phyloP scores from a whole-genome alignment of 768 basidiomycete genomes.

The Mycena haematopus region DNA sequence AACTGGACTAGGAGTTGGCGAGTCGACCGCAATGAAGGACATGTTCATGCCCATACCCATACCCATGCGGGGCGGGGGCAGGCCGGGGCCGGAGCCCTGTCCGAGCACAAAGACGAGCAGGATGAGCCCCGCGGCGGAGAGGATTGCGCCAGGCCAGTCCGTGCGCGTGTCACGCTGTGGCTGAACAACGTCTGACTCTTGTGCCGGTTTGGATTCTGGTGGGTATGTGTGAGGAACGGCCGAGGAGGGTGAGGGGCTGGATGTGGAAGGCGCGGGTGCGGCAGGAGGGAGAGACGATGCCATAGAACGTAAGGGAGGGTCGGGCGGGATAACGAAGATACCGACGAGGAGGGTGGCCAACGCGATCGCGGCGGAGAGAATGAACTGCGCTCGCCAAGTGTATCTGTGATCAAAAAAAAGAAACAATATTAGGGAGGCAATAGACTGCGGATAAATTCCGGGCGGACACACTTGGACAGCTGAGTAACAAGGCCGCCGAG shows the following conservation, averaged over 20 bases:
- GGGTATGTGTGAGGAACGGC: constrained; percentile 31
- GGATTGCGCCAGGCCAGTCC: constrained; percentile 78
- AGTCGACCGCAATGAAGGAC: too few species aligned
- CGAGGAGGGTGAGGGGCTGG: not conserved
- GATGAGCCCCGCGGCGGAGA: constrained; percentile 69
- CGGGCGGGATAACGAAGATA: constrained; percentile 65
- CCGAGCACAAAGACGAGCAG: constrained; percentile 78
- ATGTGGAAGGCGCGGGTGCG: not conserved
- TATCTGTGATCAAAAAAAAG: too few species aligned
- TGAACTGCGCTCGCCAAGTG: constrained; percentile 74
- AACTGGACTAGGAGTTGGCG: too few species aligned
- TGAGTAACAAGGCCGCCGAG: constrained; percentile 79
- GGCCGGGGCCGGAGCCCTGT: constrained; percentile 49
- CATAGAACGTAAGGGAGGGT: constrained; percentile 40
- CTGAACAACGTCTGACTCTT: too few species aligned
- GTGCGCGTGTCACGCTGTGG: constrained; percentile 50
- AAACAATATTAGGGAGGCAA: not conserved
- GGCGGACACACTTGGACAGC: constrained; percentile 41
- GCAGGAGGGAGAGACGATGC: not conserved
- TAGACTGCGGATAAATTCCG: too few species aligned
- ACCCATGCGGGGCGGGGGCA: not conserved
- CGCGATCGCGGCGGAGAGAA: constrained; percentile 63
- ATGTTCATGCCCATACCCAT: too few species aligned
- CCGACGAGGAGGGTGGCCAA: constrained; percentile 59
- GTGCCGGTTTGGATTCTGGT: too few species aligned